Evolutionary conservation across 305 asterid species (phyloP).

Genomic region (Euphrasia arctica): DNA sequence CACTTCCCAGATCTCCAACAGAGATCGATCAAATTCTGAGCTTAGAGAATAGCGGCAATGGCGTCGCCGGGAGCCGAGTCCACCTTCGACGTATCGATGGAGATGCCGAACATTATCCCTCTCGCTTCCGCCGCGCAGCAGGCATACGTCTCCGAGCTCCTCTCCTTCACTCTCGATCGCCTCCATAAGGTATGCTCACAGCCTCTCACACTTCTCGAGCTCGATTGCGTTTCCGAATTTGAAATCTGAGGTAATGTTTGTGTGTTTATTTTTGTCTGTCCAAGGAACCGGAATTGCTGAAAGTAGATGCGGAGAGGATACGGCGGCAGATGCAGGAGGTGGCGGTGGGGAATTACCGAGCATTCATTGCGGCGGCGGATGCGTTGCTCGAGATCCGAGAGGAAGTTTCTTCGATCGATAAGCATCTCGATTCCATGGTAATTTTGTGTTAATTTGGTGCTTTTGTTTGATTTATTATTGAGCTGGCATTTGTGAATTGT

Average conservation of each 20-base stretch:
- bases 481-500: background rate
- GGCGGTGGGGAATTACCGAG: slow-evolving; percentile 84
- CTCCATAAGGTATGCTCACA: slow-evolving; percentile 64
- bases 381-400: slow-evolving; percentile 72
- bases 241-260: slow-evolving; percentile 11
- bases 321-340: slow-evolving; percentile 97
- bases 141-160: slow-evolving; percentile 84
- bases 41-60: slow-evolving; percentile 41
- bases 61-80: slow-evolving; percentile 46
- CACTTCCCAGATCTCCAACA: slow-evolving; percentile 29
- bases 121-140: slow-evolving; percentile 81
- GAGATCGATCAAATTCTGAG: slow-evolving; percentile 28
- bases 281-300: slow-evolving; percentile 80
- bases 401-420: slow-evolving; percentile 76
- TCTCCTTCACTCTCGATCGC: slow-evolving; percentile 90
- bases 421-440: slow-evolving; percentile 80
- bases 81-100: slow-evolving; percentile 36
- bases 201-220: slow-evolving; percentile 9
- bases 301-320: slow-evolving; percentile 88
- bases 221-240: slow-evolving; percentile 18
- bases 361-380: slow-evolving; percentile 78
- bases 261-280: slow-evolving; percentile 1
- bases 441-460: slow-evolving; percentile 18
- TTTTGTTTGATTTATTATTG: background rate
- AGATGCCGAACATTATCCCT: slow-evolving; percentile 53